Base-by-base conservation (phyloP, 108 stramenopile genomes). In the Pseudonitzschia multistriata region DNA sequence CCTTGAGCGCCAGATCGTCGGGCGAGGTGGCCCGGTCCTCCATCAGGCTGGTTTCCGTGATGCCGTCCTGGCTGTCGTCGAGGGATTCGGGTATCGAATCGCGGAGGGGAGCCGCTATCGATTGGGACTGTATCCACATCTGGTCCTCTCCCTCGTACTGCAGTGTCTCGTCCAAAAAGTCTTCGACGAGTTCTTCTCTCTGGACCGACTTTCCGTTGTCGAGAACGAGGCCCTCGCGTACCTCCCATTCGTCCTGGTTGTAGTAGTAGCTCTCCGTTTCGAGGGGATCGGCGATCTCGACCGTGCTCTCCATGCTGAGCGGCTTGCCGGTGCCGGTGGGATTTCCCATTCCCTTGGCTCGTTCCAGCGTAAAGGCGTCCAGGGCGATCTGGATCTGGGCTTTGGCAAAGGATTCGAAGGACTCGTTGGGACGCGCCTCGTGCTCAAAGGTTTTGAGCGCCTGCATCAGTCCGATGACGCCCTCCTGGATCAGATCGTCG, bases 401-500 rank as follows among this genome's bases (percentile, higher is more conserved):
- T 45, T 73, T 68, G 45, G 82, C 84, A 53, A 80, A 86, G 19
- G 69, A 28, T 68, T 84, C 81, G 67, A 87, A 87, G 8, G 66
- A 54, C 54, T 74, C 54, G 8, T 76, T 71, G 2, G 73, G 73
- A 11, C 66, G 64, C 3, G 65, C 49, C 62, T 73, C 45, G 28
- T 69, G 62, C 69, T 74, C 39, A 52, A 74, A 85, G 7, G 69
- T 67, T 17, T 49, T 76, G 69, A 83, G 81, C 68, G 84, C 78
- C 29, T 72, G 69, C 56, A 88, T 74, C 25, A 88, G 57, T 0
- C 84, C 84, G 27, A 85, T 73, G 62, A 88, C 74, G 11, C 87
- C 87, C 63, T 88, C 87, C 67, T 88, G 87, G 52, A 85, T 73
- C 55, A 85, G 59, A 54, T 88, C 87, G n/a, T 77, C 77, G 40